Conservation (phyloP, 2,329 filamentous ascomycete genomes). For the Ascocoryne sarcoides region DNA sequence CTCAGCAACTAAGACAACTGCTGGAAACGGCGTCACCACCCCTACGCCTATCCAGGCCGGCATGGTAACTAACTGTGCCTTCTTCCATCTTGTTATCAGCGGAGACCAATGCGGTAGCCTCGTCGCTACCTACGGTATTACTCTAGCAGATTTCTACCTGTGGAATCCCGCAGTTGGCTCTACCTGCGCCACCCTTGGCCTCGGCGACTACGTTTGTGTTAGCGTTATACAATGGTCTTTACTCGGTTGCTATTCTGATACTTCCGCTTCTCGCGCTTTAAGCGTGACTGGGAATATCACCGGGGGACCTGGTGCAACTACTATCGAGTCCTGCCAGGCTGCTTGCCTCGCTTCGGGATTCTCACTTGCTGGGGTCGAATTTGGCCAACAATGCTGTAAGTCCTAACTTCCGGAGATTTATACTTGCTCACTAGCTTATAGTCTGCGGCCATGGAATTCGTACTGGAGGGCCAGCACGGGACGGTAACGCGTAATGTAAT, state of each 20-base stretch:
- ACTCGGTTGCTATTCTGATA: background rate
- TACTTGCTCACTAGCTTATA: background rate
- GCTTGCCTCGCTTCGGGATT: constrained; percentile 18
- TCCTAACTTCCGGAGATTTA: background rate
- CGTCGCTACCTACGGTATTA: constrained; percentile 16
- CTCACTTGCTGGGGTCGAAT: constrained; percentile 28
- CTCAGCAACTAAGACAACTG: constrained; percentile 9
- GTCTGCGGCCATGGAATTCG: background rate
- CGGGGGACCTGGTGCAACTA: background rate
- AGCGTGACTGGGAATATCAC: background rate
- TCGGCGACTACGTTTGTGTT: constrained; percentile 1
- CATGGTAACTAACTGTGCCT: constrained; percentile 26
- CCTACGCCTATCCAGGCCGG: constrained; percentile 25
- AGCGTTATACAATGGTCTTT: too few relatives aligned
- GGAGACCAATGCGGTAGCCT: constrained; percentile 24
- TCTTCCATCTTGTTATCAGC: constrained; percentile 19
- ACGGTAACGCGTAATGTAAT: background rate
- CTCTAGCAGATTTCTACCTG: constrained; percentile 20
- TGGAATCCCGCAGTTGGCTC: constrained; percentile 18
- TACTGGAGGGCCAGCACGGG: background rate
- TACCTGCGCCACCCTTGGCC: background rate
- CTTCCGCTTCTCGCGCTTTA: background rate
- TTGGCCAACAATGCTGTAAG: constrained; percentile 20
- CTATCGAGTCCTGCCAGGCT: background rate
- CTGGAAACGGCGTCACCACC: constrained; percentile 21